These are phyloP conservation scores for Aspergillus nomiae DNA, from an alignment of 2,329 filamentous ascomycete genomes.

Conservation along the genomic window DNA sequence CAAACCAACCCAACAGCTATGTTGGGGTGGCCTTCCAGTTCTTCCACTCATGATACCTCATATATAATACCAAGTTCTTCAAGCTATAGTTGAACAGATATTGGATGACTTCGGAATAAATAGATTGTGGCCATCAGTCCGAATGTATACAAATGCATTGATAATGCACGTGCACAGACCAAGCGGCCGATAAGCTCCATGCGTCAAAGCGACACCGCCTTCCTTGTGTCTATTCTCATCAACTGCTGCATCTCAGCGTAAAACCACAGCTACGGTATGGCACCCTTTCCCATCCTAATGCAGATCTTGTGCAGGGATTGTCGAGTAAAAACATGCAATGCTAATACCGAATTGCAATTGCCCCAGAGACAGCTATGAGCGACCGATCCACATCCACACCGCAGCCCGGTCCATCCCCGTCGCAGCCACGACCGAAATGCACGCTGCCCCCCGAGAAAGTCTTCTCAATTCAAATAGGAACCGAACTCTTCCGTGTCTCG, in stretches of 20 bases:
- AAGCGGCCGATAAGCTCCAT: neutral
- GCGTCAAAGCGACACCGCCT: neutral
- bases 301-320: no score
- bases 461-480: constrained; percentile 71
- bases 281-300: neutral
- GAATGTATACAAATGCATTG: neutral
- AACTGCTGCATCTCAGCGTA: neutral
- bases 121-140: no score
- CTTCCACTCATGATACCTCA: no score
- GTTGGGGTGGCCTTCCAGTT: no score
- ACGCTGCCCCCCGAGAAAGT: constrained; percentile 60
- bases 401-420: neutral
- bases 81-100: no score
- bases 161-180: neutral
- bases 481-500: constrained; percentile 67
- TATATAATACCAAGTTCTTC: no score
- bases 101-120: no score
- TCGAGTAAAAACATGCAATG: neutral
- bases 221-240: neutral
- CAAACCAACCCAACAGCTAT: no score
- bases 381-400: neutral
- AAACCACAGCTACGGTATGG: neutral
- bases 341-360: neutral
- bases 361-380: neutral
- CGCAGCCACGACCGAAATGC: constrained; percentile 15